Conservation (phyloP, 2,329 filamentous ascomycete genomes). For the Neocatenulostroma microsporum region DNA sequence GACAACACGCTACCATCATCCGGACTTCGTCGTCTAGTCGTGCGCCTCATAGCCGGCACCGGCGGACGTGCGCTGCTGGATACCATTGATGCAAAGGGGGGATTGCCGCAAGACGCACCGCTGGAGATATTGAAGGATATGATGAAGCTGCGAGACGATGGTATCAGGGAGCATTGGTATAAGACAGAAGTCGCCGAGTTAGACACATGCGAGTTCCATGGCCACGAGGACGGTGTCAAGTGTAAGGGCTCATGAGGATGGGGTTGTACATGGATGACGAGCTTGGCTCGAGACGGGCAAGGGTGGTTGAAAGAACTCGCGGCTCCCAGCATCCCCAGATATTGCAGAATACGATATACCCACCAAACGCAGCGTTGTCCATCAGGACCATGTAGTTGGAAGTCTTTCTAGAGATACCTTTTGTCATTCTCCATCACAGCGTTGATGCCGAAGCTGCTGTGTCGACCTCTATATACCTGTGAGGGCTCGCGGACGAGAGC, state of each 20-base stretch:
- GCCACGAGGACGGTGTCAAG: not conserved
- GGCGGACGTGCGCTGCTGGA: not conserved
- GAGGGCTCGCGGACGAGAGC: too few relatives aligned
- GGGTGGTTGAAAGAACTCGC: too few relatives aligned
- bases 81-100: too few relatives aligned
- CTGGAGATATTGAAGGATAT: not conserved
- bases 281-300: too few relatives aligned
- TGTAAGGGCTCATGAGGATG: too few relatives aligned
- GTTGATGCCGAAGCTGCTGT: too few relatives aligned
- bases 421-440: not conserved
- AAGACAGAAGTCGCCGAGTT: not conserved
- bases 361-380: not conserved
- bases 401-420: not conserved
- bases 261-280: too few relatives aligned
- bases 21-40: not conserved
- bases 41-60: not conserved
- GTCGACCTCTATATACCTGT: too few relatives aligned
- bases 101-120: too few relatives aligned
- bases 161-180: not conserved
- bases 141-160: not conserved
- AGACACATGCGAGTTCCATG: slow-evolving; percentile 2
- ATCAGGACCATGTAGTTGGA: not conserved
- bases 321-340: too few relatives aligned
- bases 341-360: not conserved
- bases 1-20: not conserved